Base-by-base conservation (phyloP, 306 rosid genomes). In the Castanea crenata region DNA sequence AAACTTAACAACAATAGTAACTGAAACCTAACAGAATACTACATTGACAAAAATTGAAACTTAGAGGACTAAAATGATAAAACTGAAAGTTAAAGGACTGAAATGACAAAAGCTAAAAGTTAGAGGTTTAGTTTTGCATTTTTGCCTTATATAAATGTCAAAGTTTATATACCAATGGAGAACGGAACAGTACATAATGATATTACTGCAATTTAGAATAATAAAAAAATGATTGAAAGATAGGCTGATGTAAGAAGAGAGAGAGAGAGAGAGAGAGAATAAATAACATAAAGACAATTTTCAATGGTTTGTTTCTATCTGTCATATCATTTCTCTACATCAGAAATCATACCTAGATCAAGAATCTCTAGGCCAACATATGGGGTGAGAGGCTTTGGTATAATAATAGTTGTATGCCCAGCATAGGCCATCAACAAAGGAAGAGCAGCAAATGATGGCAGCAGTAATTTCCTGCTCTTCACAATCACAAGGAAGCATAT, bases 401-500 rank as follows among this genome's bases (percentile, higher is more conserved):
- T 87, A 80, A 95, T 55, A 77, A 95, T 95, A 75, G 97, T 92
- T 57, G 99, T 95, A 84, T 95, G 99, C 83, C 99, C 99, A 82
- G 98, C 98, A 86, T 95, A 95, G 55, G 99, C 99, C 98, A 95
- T 95, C 83, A 95, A 82, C 93, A 95, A 86, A 74, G 98, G 95
- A 80, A 95, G 95, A 75, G 98, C 91, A 35, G 98, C 98, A 90
- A 95, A 80, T 55, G 99, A 93, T 52, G 99, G 99, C 55, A 95
- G 88, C 19, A 93, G 46, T 73, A 95, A 49, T 85, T 95, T 95
- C 88, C 98, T 95, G 99, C 83, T 88, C 90, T 82, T 84, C 81
- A 75, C 76, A 83, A 76, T 15, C 63, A 79, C 84, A 85, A 44
- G 55, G 82, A 83, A 55, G 73, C 23, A 70, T 44, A 71, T 71